Conservation (phyloP, 371 early-diverging fungal species). For the Gilbertella persicaria region DNA sequence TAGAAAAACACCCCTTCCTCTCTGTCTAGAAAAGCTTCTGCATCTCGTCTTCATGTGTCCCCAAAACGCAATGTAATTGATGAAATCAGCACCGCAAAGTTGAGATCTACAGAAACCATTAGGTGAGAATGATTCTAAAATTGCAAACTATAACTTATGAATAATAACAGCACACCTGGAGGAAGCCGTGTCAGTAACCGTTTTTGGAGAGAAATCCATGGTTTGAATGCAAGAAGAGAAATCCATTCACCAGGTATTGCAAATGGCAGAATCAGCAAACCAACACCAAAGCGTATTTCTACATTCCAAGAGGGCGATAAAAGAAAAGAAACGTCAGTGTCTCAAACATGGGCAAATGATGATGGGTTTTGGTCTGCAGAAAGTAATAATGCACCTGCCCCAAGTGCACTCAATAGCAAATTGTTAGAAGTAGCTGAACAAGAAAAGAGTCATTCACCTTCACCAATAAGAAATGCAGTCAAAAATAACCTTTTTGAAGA, state of each 20-base stretch:
- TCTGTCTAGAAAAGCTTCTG: too few species aligned
- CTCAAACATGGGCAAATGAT: constrained; percentile 5
- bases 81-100: constrained; percentile 11
- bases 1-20: not conserved
- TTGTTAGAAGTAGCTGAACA: constrained; percentile 1
- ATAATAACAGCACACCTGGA: constrained; percentile 21
- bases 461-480: too few species aligned
- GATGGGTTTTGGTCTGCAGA: constrained; percentile 11
- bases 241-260: constrained; percentile 6
- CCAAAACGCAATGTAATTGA: constrained; percentile 6
- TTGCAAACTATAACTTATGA: not conserved
- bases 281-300: not conserved
- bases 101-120: constrained; percentile 22
- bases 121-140: constrained; percentile 13
- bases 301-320: not conserved
- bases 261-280: constrained; percentile 1
- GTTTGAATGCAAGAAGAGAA: constrained; percentile 6
- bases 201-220: constrained; percentile 34
- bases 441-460: not conserved
- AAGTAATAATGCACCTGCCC: not conserved
- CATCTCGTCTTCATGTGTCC: not conserved
- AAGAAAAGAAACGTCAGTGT: not conserved
- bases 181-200: constrained; percentile 21
- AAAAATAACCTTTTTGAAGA: too few species aligned
- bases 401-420: constrained; percentile 4